These are phyloP conservation scores for Sistotremastrum suecicum DNA, from an alignment of 768 basidiomycete species.

Conservation along the genomic window DNA sequence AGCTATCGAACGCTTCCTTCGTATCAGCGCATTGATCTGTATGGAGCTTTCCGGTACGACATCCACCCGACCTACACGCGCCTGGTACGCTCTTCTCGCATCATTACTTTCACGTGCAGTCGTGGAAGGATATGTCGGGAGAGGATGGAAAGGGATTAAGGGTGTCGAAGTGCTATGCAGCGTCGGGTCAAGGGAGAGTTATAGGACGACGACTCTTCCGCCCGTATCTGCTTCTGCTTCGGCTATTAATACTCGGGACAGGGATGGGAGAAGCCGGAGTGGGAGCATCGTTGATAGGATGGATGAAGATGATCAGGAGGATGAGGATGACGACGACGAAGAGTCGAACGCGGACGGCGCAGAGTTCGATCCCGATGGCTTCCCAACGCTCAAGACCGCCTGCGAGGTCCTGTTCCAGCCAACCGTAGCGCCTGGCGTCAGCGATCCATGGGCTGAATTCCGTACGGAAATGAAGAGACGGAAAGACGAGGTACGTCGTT, in stretches of 20 bases:
- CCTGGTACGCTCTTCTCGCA: conserved; percentile 72
- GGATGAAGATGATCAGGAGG: conserved; percentile 5
- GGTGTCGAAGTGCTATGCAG: conserved; percentile 60
- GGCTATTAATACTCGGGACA: background rate
- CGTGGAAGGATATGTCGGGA: conserved; percentile 72
- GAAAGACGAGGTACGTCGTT: conserved; percentile 43
- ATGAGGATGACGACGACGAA: conserved; percentile 17
- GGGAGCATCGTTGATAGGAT: conserved; percentile 9
- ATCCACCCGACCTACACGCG: conserved; percentile 54
- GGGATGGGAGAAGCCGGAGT: conserved; percentile 19
- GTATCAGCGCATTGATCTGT: conserved; percentile 66
- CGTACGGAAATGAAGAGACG: conserved; percentile 63
- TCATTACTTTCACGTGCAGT: conserved; percentile 72
- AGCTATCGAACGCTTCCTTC: conserved; percentile 36
- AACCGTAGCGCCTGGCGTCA: conserved; percentile 18
- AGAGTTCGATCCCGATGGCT: conserved; percentile 61
- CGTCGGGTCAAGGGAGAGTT: conserved; percentile 34
- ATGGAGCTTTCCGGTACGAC: conserved; percentile 38
- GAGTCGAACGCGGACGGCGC: conserved; percentile 10
- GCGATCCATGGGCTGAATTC: conserved; percentile 53
- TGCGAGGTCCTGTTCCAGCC: conserved; percentile 56
- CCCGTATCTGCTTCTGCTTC: background rate
- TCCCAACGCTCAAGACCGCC: conserved; percentile 55
- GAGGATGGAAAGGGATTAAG: conserved; percentile 63
- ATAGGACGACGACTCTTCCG: background rate